Evolutionary conservation across 2,329 filamentous ascomycete species (phyloP).

Genomic region (Verticillium klebahnii): DNA sequence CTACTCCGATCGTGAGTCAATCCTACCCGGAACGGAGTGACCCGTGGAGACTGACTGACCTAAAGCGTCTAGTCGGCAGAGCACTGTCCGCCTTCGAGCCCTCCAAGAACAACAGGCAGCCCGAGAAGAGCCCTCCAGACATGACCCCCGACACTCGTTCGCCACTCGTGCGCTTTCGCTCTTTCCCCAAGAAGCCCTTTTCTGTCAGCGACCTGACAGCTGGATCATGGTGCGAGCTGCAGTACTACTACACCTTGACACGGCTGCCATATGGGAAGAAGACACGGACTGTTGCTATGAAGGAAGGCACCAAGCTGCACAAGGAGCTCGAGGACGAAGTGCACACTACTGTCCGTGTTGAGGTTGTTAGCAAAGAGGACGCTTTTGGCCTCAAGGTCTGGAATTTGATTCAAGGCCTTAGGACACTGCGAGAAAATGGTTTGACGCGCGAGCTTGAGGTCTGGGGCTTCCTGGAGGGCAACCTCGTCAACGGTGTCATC

Average conservation of each 20-base stretch:
- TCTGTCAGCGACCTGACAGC: conserved; percentile 85
- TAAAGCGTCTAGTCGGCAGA: conserved; percentile 57
- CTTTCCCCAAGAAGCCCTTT: conserved; percentile 70
- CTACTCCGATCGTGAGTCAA: conserved; percentile 50
- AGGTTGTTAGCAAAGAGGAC: conserved; percentile 73
- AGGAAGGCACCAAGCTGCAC: conserved; percentile 73
- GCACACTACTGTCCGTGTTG: conserved; percentile 69
- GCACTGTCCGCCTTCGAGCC: conserved; percentile 25
- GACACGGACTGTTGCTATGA: conserved; percentile 77
- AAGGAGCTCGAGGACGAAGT: conserved; percentile 81
- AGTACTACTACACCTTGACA: conserved; percentile 84
- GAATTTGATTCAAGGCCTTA: conserved; percentile 85
- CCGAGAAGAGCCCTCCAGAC: conserved; percentile 11
- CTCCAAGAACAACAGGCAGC: conserved; percentile 13
- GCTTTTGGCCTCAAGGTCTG: conserved; percentile 77
- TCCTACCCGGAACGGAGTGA: conserved; percentile 1
- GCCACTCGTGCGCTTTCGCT: conserved; percentile 75
- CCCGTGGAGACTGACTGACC: conserved; percentile 51
- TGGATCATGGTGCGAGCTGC: conserved; percentile 92
- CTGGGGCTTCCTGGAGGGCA: conserved; percentile 78
- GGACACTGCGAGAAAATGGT: conserved; percentile 66
- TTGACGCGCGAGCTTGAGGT: conserved; percentile 74
- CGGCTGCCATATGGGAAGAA: conserved; percentile 67
- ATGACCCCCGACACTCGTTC: conserved; percentile 31
- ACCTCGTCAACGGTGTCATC: conserved; percentile 85